phyloP scores from a whole-genome alignment of 495 filamentous ascomycete genomes.

The Xylaria palmicola region DNA sequence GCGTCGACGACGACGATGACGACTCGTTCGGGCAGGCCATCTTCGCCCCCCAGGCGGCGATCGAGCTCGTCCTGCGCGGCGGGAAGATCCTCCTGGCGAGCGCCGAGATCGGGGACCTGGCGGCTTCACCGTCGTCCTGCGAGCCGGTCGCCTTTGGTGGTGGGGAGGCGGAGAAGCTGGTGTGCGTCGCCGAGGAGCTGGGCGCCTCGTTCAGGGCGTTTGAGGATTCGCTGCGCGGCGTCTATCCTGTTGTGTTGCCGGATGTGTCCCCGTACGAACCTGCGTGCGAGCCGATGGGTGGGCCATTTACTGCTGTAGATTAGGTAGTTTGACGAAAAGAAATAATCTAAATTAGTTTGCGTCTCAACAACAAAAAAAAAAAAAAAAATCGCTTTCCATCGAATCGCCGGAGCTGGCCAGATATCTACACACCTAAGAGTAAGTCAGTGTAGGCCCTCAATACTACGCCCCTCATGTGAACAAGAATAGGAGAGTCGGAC shows the following conservation, averaged over 20 bases:
- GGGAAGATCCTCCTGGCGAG: constrained; percentile 12
- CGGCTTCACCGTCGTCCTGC: neutral
- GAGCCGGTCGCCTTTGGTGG: neutral
- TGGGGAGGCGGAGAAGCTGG: neutral
- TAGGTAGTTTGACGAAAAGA: no score
- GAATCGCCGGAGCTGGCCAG: no score
- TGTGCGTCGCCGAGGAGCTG: constrained; percentile 13
- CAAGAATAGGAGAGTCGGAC: no score
- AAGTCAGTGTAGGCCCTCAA: no score
- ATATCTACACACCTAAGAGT: no score
- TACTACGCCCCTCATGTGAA: no score
- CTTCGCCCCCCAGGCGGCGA: constrained; percentile 9
- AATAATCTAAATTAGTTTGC: no score
- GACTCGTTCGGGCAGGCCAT: constrained; percentile 12
- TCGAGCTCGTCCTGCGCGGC: constrained; percentile 15
- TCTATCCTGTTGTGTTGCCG: constrained; percentile 18
- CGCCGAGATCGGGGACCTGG: neutral
- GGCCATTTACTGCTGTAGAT: no score
- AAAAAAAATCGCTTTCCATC: no score
- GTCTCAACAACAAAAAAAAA: no score
- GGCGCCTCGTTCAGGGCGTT: constrained; percentile 11
- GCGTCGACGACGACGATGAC: neutral
- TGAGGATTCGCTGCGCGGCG: constrained; percentile 9
- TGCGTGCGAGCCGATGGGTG: constrained; percentile 13
- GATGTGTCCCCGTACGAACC: constrained; percentile 16